Evolutionary conservation across 2,329 filamentous ascomycete genomes (phyloP), one percentile per base, ranked within the genome.

Genomic region (Tolypocladium ophioglossoides): DNA sequence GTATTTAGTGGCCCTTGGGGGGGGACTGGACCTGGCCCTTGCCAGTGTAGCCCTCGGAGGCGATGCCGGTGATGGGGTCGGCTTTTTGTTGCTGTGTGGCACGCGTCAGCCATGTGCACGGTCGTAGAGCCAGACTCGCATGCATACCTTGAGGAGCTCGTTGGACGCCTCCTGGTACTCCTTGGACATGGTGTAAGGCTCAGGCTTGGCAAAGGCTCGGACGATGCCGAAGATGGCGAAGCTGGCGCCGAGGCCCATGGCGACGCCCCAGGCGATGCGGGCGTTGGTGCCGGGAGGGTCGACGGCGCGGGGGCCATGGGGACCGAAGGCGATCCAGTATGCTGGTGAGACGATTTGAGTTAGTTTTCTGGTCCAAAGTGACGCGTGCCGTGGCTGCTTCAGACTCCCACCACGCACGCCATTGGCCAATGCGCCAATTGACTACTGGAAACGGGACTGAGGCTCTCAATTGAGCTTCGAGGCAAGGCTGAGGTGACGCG

Each of bases 271-370:
- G 67, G 87, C 79, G 64, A 97, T 79, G 72, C 85, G 91, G 74
- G 83, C 81, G 73, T 79, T 80, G 80, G 96, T 92, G 66, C 89
- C 92, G 62, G 94, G 87, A 59, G 92, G 89, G 62, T 87, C 73
- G 59, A 80, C 77, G 63, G 92, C 85, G 66, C 94, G 92, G 65
- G 94, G 94, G 56, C 94, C 94, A 75, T 99, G 94, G 68, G 91
- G 86, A 62, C 94, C 94, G 71, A 99, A 99, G 62, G 94, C 91
- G 69, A 99, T 96, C 86, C 89, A 99, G 84, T 97, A 99, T 61
- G 94, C 94, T 99, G 71, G 73, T 67, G 62, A 69, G 64, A 67
- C 63, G 65, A 58, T 64, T 68, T 68, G 60, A 67, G 66, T 74
- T 67, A 71, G 70, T 67, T 64, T 66, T 62, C 52, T 37, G 52